Percentiles rank a stretch among this genome's conserved stretches.
These are phyloP conservation scores for Penicillium crystallinum DNA, from an alignment of 495 filamentous ascomycete species.

Conservation along the genomic window DNA sequence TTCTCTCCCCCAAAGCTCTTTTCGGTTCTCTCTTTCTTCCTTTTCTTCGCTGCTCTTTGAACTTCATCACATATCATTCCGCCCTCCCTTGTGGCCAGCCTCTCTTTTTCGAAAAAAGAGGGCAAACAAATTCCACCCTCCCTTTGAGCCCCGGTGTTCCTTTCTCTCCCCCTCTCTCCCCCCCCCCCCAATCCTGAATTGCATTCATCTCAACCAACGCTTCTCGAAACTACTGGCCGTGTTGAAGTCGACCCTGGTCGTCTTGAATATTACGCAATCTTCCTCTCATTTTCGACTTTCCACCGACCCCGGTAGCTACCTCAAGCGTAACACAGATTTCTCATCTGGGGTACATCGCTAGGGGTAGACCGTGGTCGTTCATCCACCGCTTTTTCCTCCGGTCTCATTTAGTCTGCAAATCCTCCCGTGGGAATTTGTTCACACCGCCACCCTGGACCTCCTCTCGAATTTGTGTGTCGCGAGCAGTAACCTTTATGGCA, in stretches of 20 bases:
- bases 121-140: not conserved
- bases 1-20: conserved; percentile 11
- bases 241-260: conserved; percentile 8
- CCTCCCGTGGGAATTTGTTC: not conserved
- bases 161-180: conserved; percentile 4
- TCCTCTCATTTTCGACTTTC: conserved; percentile 7
- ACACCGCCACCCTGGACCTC: conserved; percentile 26
- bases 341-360: conserved; percentile 42
- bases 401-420: not conserved
- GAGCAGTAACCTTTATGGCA: conserved; percentile 33
- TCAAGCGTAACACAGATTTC: conserved; percentile 43
- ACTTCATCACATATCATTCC: not conserved
- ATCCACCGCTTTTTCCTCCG: conserved; percentile 6
- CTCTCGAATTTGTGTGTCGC: conserved; percentile 14
- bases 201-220: conserved; percentile 1
- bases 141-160: not conserved
- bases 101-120: not conserved
- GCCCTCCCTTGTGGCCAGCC: not conserved
- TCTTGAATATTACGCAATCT: conserved; percentile 9
- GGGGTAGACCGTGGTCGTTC: conserved; percentile 39
- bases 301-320: conserved; percentile 37
- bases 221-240: not conserved
- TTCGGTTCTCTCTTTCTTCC: conserved; percentile 9
- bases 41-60: conserved; percentile 4
- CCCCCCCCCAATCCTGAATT: not conserved